Evolutionary conservation across 2,329 filamentous ascomycete species (phyloP).

Genomic region (Ascochyta fabae): DNA sequence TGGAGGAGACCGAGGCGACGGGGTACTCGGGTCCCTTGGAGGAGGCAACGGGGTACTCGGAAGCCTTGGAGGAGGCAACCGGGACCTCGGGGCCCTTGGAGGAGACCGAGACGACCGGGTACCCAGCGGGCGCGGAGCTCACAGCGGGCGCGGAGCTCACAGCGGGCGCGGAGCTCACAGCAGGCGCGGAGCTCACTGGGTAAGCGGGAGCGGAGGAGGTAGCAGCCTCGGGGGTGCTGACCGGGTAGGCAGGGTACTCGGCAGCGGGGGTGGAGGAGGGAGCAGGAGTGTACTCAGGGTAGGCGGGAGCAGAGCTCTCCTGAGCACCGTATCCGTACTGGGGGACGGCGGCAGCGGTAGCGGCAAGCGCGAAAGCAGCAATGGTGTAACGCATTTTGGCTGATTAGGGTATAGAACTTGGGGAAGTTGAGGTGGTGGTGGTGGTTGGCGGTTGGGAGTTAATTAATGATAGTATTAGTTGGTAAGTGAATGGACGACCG

Average conservation of each 20-base stretch:
- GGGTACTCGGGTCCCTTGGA: conserved; percentile 23
- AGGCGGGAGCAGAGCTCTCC: conserved; percentile 30
- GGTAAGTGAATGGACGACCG: conserved; percentile 52
- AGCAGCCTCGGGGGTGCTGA: conserved; percentile 7
- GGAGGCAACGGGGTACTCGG: conserved; percentile 21
- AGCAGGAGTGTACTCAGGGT: conserved; percentile 33
- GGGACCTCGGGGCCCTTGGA: conserved; percentile 13
- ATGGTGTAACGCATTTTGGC: conserved; percentile 51
- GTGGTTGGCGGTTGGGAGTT: conserved; percentile 30
- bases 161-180: no score
- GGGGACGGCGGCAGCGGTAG: conserved; percentile 42
- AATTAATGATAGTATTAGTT: conserved; percentile 52
- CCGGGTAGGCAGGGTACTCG: conserved; percentile 26
- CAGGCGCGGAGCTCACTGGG: conserved; percentile 3
- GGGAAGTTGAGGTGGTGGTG: conserved; percentile 27
- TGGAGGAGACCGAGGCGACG: conserved; percentile 13
- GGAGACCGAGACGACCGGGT: conserved; percentile 7
- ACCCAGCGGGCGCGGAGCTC: conserved; percentile 15
- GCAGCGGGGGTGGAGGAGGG: conserved; percentile 20
- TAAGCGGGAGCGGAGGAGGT: neutral
- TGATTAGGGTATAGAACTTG: conserved; percentile 42
- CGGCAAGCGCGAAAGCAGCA: conserved; percentile 41
- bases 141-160: conserved; percentile 10
- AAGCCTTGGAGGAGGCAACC: conserved; percentile 18
- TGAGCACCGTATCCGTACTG: conserved; percentile 35